Conservation (phyloP, 2,329 filamentous ascomycete genomes). For the Zasmidium angulare region DNA sequence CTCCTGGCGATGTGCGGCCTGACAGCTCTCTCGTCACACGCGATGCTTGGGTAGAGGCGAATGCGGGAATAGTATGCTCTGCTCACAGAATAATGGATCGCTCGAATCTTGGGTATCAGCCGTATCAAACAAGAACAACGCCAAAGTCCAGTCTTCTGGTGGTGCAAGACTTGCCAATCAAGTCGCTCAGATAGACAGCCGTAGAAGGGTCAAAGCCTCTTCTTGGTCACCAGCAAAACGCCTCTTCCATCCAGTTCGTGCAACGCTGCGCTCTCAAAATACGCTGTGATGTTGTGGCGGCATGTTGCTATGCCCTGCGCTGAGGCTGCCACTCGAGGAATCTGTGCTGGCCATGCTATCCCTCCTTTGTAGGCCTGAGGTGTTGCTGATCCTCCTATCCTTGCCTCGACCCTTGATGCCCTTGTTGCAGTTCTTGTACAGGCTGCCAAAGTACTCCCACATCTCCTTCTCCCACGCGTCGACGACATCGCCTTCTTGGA, state of each 20-base stretch:
- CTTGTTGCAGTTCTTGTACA: constrained; percentile 99
- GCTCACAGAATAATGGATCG: too few species aligned
- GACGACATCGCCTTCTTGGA: constrained; percentile 63
- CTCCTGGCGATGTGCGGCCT: too few species aligned
- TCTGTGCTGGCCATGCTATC: constrained; percentile 22
- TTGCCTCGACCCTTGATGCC: constrained; percentile 96
- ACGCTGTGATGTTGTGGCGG: background rate
- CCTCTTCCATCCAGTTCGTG: background rate
- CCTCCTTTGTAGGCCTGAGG: constrained; percentile 13
- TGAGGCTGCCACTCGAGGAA: constrained; percentile 8
- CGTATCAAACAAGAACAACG: background rate
- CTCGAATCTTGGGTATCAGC: background rate
- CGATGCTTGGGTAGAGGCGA: too few species aligned
- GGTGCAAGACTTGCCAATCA: background rate
- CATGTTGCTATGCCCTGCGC: background rate
- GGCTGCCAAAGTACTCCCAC: constrained; percentile 76
- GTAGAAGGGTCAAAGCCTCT: too few species aligned
- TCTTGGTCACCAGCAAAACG: background rate
- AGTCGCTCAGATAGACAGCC: background rate
- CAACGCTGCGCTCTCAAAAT: background rate
- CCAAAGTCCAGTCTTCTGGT: background rate
- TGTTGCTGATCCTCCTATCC: constrained; percentile 64
- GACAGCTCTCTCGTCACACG: too few species aligned
- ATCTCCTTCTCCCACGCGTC: constrained; percentile 70
- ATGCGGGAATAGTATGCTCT: too few species aligned